Percentiles rank a stretch among this genome's conserved stretches.
Evolutionary conservation across 2,329 filamentous ascomycete species (phyloP).

Genomic region (Arthrinium puccinioides): DNA sequence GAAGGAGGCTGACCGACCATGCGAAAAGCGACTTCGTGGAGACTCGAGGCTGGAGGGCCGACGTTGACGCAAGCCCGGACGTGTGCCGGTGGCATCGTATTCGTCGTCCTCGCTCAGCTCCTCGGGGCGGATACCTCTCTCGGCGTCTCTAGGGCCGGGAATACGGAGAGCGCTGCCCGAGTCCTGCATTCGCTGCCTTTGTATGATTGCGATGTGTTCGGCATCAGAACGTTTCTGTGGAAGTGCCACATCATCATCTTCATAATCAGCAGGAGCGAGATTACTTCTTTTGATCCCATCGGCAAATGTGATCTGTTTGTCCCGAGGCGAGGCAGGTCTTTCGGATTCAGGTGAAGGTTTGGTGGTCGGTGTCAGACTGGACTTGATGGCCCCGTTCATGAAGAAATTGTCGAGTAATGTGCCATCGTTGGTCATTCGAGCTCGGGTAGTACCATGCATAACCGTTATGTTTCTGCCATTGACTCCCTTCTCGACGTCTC

Average conservation of each 20-base stretch:
- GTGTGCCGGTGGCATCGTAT: constrained; percentile 20
- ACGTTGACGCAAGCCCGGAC: constrained; percentile 20
- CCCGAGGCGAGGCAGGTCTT: constrained; percentile 8
- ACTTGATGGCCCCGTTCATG: constrained; percentile 18
- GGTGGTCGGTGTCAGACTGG: constrained; percentile 13
- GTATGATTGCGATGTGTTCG: constrained; percentile 81
- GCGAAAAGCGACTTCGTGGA: not conserved
- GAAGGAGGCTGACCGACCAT: not conserved
- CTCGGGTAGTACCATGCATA: constrained; percentile 48
- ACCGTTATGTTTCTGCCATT: constrained; percentile 60
- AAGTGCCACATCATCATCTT: constrained; percentile 41
- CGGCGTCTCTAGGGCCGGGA: constrained; percentile 84
- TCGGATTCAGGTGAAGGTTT: constrained; percentile 6
- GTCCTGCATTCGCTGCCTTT: constrained; percentile 70
- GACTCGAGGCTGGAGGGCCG: constrained; percentile 20
- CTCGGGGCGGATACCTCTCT: constrained; percentile 67
- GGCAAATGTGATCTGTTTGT: constrained; percentile 59
- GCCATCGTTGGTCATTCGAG: constrained; percentile 55
- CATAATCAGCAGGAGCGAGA: constrained; percentile 27
- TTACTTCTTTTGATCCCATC: constrained; percentile 57
- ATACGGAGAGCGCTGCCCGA: constrained; percentile 75
- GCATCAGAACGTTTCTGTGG: constrained; percentile 52
- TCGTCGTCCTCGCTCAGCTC: constrained; percentile 32
- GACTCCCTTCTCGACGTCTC: constrained; percentile 53
- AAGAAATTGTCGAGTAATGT: constrained; percentile 39